Percentiles rank a stretch among this genome's conserved stretches.
phyloP scores from a whole-genome alignment of 371 early-diverging fungal species.

The Apophysomyces trapeziformis region DNA sequence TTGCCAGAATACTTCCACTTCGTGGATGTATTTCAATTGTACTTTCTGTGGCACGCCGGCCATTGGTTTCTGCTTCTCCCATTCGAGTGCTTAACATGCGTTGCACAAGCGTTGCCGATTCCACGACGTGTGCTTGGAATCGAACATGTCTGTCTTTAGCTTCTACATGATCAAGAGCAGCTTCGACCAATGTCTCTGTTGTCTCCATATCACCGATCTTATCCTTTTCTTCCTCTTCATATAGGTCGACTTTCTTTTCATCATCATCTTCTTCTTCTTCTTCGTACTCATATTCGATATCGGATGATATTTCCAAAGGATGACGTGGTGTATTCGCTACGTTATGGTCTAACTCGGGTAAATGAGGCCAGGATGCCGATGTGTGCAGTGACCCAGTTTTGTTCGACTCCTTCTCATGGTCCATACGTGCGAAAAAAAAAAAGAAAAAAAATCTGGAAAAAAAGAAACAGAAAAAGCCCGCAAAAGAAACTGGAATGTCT shows the following conservation, averaged over 20 bases:
- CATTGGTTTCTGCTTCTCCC: neutral
- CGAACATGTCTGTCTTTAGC: slow-evolving; percentile 44
- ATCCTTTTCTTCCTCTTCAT: slow-evolving; percentile 2
- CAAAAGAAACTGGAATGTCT: slow-evolving; percentile 7
- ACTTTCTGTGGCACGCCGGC: slow-evolving; percentile 8
- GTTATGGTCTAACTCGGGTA: neutral
- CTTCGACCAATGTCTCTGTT: slow-evolving; percentile 36
- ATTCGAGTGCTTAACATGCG: slow-evolving; percentile 31
- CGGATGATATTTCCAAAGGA: neutral
- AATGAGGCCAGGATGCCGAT: slow-evolving; percentile 1
- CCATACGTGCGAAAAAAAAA: slow-evolving; percentile 9
- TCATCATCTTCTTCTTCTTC: neutral
- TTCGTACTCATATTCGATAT: slow-evolving; percentile 1
- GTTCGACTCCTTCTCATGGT: slow-evolving; percentile 4
- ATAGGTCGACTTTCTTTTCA: neutral
- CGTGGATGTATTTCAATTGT: slow-evolving; percentile 18
- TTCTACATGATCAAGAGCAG: slow-evolving; percentile 38
- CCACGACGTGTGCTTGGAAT: slow-evolving; percentile 42
- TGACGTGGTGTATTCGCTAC: neutral
- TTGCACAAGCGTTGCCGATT: slow-evolving; percentile 43
- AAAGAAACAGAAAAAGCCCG: slow-evolving; percentile 11
- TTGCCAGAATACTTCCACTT: slow-evolving; percentile 39
- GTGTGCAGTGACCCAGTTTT: neutral
- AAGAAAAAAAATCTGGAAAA: slow-evolving; percentile 11
- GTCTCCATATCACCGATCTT: slow-evolving; percentile 10